These are phyloP conservation scores for Pezizomycotina sp. DNA, from an alignment of 2,329 filamentous ascomycete genomes.

Conservation along the genomic window DNA sequence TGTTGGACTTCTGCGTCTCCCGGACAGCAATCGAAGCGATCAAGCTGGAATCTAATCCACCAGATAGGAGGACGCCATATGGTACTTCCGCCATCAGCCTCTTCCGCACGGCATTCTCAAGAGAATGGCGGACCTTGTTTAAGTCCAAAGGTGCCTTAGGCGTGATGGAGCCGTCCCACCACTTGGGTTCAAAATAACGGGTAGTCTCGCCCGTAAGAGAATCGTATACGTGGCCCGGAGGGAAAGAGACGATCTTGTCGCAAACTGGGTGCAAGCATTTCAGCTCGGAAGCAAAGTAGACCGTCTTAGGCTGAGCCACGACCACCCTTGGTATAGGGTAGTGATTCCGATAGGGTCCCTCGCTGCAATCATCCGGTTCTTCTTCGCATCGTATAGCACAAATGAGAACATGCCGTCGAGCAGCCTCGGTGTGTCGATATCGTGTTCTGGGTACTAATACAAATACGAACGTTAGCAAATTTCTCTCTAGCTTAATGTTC, in stretches of 20 bases:
- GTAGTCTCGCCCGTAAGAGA: conserved; percentile 73
- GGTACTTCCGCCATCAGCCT: conserved; percentile 97
- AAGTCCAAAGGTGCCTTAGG: conserved; percentile 69
- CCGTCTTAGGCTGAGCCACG: conserved; percentile 61
- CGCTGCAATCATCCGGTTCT: conserved; percentile 82
- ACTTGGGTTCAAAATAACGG: conserved; percentile 78
- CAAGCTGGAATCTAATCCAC: conserved; percentile 86
- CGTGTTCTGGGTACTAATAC: conserved; percentile 76
- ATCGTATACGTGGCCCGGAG: conserved; percentile 89
- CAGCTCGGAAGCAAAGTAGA: conserved; percentile 93
- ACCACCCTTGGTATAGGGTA: conserved; percentile 91
- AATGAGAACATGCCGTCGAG: conserved; percentile 99
- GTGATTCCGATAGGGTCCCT: conserved; percentile 95
- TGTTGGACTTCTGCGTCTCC: conserved; percentile 64
- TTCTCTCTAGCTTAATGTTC: not conserved
- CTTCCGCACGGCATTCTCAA: conserved; percentile 88
- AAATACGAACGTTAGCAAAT: not conserved
- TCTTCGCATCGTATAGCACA: conserved; percentile 88
- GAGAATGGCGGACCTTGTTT: conserved; percentile 59
- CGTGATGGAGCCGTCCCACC: conserved; percentile 71
- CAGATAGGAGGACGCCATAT: conserved; percentile 87
- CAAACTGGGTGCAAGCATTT: conserved; percentile 87
- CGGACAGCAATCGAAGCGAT: conserved; percentile 90
- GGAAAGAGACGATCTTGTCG: conserved; percentile 87
- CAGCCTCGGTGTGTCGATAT: conserved; percentile 75